Evolutionary conservation across 345 rosid genomes (phyloP).

Genomic region (Hibiscus syriacus): DNA sequence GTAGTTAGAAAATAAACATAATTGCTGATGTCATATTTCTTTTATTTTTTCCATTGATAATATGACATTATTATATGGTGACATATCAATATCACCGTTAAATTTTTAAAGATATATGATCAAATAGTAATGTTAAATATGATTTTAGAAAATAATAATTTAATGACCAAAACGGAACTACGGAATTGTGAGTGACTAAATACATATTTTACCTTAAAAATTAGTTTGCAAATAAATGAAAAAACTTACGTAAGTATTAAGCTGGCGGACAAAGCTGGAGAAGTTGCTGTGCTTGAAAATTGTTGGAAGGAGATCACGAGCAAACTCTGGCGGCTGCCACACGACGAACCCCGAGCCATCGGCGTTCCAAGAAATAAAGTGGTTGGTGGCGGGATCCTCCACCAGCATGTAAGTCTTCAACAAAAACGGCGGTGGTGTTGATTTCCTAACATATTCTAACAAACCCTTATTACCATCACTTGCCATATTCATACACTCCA

Average conservation of each 20-base stretch:
- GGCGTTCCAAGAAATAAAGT: conserved; percentile 63
- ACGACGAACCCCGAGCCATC: conserved; percentile 71
- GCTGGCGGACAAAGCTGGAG: conserved; percentile 53
- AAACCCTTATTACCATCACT: conserved; percentile 16
- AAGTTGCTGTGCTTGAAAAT: conserved; percentile 89
- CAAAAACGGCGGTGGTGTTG: conserved; percentile 57
- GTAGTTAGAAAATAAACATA: no score
- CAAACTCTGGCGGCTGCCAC: conserved; percentile 77
- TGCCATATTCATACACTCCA: background rate
- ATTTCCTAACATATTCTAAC: conserved; percentile 36
- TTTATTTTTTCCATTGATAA: no score
- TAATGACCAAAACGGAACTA: no score
- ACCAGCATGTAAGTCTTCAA: conserved; percentile 69
- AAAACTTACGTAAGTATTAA: conserved; percentile 49
- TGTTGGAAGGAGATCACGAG: conserved; percentile 71
- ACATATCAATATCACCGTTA: no score
- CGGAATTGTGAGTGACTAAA: no score
- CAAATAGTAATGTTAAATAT: no score
- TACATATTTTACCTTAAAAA: no score
- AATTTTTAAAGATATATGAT: no score
- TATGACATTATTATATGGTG: no score
- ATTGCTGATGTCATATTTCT: no score
- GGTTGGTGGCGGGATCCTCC: conserved; percentile 67
- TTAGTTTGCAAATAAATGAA: background rate
- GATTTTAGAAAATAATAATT: no score